Base-by-base conservation (phyloP, 495 filamentous ascomycete genomes). In the Podospora tetraspora region DNA sequence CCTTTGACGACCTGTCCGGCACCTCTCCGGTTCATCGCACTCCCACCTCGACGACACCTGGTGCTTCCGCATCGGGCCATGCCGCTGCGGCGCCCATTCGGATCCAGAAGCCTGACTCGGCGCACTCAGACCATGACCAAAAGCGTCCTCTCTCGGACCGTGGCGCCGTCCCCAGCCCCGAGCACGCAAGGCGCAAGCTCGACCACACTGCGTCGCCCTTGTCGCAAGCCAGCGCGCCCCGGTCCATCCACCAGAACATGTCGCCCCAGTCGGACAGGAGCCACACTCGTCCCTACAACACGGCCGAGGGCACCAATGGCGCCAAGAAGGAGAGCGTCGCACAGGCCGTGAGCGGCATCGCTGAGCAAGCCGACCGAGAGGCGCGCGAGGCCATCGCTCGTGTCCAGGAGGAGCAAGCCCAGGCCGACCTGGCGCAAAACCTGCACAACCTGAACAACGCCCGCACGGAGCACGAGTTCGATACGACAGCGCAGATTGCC, bases 271-370 rank as follows among this genome's bases (percentile, higher is more conserved):
- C 72, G 2, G 71, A 70, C 43, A 37, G 67, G 8, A 56, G 58
- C 57, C 67, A 24, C 58, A 70, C 43, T 52, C 43, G 29, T 21
- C 66, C 57, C 60, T 63, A 11, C 12, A 43, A 69, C 3, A 30
- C 52, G 22, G 22, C 30, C 1, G 61, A 34, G 21, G 25, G 21
- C 6, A 37, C 32, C n/a, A 64, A 70, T 32, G 61, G 37, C 37
- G 72, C 82, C 0, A 81, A 79, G 37, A 85, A 82, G 30, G 88
- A 90, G 75, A 91, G 86, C 34, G 91, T 96, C 6, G 82, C 89
- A 32, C 86, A 91, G 11, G 91, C 92, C 16, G 82, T 94, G 30
- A 86, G 80, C 43, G 88, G 89, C 27, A 82, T 93, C 62, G 91
- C 88, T 9, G 83, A 85, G 67, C 81, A 89, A 73, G 88, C 89